Evolutionary conservation across 129 eudicot genomes (phyloP).

Genomic region (Saussurea involucrata): DNA sequence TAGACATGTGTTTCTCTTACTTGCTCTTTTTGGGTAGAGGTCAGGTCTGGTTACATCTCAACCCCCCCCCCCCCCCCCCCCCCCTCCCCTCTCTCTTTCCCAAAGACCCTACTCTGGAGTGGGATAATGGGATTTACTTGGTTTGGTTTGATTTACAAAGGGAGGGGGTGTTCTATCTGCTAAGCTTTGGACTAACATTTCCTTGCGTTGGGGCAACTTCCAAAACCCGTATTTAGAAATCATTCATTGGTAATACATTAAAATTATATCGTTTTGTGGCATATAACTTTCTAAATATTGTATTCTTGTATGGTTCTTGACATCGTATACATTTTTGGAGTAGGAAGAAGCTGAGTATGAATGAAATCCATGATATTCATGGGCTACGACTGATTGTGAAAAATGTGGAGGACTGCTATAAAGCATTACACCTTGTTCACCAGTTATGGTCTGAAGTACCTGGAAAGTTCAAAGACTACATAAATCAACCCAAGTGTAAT

Average conservation of each 20-base stretch:
- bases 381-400: conserved; percentile 92
- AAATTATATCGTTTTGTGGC: background rate
- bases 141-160: background rate
- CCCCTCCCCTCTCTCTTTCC: too few species aligned
- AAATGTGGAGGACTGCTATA: conserved; percentile 80
- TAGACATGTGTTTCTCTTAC: too few species aligned
- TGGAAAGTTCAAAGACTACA: conserved; percentile 92
- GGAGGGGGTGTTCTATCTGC: background rate
- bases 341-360: conserved; percentile 88
- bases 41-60: too few species aligned
- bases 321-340: conserved; percentile 13
- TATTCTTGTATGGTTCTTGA: conserved; percentile 10
- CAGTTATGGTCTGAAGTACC: conserved; percentile 84
- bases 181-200: background rate
- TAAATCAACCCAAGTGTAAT: conserved; percentile 65
- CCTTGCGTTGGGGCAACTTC: background rate
- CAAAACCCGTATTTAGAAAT: background rate
- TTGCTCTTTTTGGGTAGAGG: too few species aligned
- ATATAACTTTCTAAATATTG: background rate
- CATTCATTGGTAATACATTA: background rate
- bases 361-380: conserved; percentile 86
- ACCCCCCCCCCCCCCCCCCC: too few species aligned
- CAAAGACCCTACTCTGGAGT: too few species aligned
- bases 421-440: conserved; percentile 65
- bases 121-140: background rate